Conservation (phyloP, 2,329 filamentous ascomycete species). For the Kalmusia sp. region DNA sequence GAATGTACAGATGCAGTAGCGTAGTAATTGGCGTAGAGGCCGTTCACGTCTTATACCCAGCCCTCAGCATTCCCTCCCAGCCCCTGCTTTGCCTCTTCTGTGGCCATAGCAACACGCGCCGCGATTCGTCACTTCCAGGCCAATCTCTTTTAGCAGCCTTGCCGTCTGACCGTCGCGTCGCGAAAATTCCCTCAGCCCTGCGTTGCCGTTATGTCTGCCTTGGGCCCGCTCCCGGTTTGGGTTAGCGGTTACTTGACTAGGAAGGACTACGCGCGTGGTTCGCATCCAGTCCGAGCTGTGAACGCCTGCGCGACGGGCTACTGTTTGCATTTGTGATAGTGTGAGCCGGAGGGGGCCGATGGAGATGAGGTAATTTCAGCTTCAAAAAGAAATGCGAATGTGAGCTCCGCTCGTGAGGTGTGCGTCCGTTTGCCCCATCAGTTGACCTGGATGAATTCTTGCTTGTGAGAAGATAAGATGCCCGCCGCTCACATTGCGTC, state of each 20-base stretch:
- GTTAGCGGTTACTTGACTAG: conserved; percentile 6
- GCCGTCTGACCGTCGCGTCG: conserved; percentile 14
- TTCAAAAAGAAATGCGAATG: no score
- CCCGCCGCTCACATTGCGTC: no score
- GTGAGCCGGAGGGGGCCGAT: no score
- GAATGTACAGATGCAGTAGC: background rate
- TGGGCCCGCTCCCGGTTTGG: conserved; percentile 4
- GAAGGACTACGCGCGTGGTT: conserved; percentile 4
- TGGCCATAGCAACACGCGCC: background rate
- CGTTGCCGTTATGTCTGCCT: conserved; percentile 11
- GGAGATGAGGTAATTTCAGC: no score
- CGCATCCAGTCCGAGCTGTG: conserved; percentile 2
- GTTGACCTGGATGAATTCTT: no score
- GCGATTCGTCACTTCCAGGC: conserved; percentile 9
- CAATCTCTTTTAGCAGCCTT: conserved; percentile 10
- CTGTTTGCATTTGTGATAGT: no score
- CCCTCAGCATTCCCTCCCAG: background rate
- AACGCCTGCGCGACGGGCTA: conserved; percentile 5
- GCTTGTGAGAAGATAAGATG: no score
- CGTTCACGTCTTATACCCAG: background rate
- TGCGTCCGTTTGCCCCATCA: no score
- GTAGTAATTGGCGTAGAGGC: background rate
- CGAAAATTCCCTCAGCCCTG: conserved; percentile 15
- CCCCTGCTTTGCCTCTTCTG: conserved; percentile 8
- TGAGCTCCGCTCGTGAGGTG: no score